phyloP scores from a whole-genome alignment of 768 basidiomycete genomes.

The Trametes maxima region DNA sequence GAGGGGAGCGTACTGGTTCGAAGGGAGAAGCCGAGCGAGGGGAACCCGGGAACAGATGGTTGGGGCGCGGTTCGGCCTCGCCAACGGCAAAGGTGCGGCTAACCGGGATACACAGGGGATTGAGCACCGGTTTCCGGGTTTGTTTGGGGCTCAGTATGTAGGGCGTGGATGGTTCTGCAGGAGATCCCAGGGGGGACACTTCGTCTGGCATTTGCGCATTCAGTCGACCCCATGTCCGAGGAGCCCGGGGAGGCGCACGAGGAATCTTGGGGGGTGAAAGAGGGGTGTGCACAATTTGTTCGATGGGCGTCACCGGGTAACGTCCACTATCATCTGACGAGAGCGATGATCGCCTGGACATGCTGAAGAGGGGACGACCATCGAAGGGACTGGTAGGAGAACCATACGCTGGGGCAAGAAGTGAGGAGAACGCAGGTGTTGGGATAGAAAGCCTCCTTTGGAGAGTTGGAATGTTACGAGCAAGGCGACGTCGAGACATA shows the following conservation, averaged over 20 bases:
- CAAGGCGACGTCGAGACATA: slow-evolving; percentile 21
- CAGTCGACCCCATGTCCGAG: slow-evolving; percentile 14
- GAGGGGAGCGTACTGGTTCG: neutral
- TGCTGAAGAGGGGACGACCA: neutral
- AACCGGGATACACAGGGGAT: slow-evolving; percentile 11
- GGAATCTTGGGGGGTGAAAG: slow-evolving; percentile 17
- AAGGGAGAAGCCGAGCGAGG: slow-evolving; percentile 6
- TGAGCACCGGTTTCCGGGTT: neutral
- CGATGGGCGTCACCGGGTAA: slow-evolving; percentile 16
- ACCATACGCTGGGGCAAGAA: neutral
- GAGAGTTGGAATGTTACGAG: slow-evolving; percentile 17
- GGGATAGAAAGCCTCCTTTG: slow-evolving; percentile 12
- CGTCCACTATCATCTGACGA: neutral
- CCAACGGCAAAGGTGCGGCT: neutral
- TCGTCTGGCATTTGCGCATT: slow-evolving; percentile 13
- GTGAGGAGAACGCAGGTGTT: neutral
- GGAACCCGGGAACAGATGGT: neutral
- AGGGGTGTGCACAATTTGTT: slow-evolving; percentile 20
- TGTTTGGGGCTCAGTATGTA: slow-evolving; percentile 3
- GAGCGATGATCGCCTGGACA: slow-evolving; percentile 3
- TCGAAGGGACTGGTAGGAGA: slow-evolving; percentile 6
- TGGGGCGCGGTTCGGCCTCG: slow-evolving; percentile 1
- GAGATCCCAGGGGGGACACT: slow-evolving; percentile 5
- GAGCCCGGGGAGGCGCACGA: slow-evolving; percentile 6
- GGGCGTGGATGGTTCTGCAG: slow-evolving; percentile 3